Conservation (phyloP, 192 early-diverging fungal species). For the Backusella psychrophila region DNA sequence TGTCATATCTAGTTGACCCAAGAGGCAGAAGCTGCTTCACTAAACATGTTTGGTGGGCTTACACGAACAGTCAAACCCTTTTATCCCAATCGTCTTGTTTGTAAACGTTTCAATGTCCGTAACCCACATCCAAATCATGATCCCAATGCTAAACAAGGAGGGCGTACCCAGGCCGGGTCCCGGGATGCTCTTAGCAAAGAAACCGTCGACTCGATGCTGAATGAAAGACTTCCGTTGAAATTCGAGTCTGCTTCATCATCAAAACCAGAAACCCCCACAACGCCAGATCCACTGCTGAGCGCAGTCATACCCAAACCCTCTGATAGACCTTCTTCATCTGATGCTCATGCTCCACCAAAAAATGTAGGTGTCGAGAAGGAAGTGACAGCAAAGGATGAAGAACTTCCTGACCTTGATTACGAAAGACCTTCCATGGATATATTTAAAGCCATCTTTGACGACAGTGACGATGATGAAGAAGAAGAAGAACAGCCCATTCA, state of each 20-base stretch:
- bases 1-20: constrained; percentile 20
- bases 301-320: constrained; percentile 20
- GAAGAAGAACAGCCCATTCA: constrained; percentile 42
- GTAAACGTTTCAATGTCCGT: constrained; percentile 75
- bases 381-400: constrained; percentile 3
- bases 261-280: background rate
- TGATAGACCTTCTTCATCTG: background rate
- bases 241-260: background rate
- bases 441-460: constrained; percentile 81
- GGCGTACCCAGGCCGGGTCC: constrained; percentile 39
- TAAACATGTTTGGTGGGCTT: constrained; percentile 68
- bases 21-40: constrained; percentile 48
- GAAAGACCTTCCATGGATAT: constrained; percentile 80
- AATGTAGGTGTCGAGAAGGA: background rate
- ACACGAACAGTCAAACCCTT: constrained; percentile 59
- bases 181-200: constrained; percentile 42
- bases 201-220: constrained; percentile 41
- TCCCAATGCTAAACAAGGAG: constrained; percentile 12
- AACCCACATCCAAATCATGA: constrained; percentile 68
- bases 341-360: background rate
- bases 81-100: constrained; percentile 65
- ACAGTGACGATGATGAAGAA: constrained; percentile 58
- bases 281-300: constrained; percentile 19
- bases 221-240: constrained; percentile 14
- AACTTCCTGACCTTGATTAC: constrained; percentile 20